Conservation (phyloP, 2,329 filamentous ascomycete genomes). For the Pseudopyrenochaeta lycopersici region DNA sequence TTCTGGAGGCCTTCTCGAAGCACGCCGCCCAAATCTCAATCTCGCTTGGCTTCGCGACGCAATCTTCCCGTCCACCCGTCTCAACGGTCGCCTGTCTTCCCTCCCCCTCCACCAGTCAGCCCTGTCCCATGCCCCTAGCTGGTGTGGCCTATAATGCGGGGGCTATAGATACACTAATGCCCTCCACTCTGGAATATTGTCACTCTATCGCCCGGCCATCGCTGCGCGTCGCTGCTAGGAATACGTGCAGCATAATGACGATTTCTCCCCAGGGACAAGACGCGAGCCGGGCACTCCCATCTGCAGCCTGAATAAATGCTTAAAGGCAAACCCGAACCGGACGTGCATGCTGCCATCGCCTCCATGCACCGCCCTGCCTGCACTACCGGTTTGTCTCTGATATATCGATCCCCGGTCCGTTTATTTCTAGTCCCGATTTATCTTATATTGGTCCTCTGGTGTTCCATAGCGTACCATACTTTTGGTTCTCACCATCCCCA, state of each 20-base stretch:
- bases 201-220: slow-evolving; percentile 23
- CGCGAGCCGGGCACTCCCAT: slow-evolving; percentile 7
- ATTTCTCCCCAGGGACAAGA: slow-evolving; percentile 11
- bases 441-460: slow-evolving; percentile 23
- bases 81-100: slow-evolving; percentile 32
- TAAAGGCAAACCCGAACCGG: slow-evolving; percentile 11
- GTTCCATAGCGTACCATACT: slow-evolving; percentile 14
- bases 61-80: slow-evolving; percentile 35
- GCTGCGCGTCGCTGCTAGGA: slow-evolving; percentile 17
- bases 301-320: slow-evolving; percentile 29
- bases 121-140: slow-evolving; percentile 26
- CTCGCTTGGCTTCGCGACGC: slow-evolving; percentile 25
- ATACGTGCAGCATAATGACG: slow-evolving; percentile 19
- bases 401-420: slow-evolving; percentile 24
- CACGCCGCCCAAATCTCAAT: slow-evolving; percentile 18
- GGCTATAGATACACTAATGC: slow-evolving; percentile 26
- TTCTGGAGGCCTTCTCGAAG: slow-evolving; percentile 26
- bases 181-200: slow-evolving; percentile 22
- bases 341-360: background rate
- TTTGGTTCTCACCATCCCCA: slow-evolving; percentile 13
- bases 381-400: slow-evolving; percentile 19
- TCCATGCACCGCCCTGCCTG: background rate
- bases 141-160: slow-evolving; percentile 44
- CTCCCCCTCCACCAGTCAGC: slow-evolving; percentile 14
- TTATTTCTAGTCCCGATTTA: slow-evolving; percentile 12